These are phyloP conservation scores for Mortierella sp. DNA, from an alignment of 371 early-diverging fungal genomes.

Conservation along the genomic window DNA sequence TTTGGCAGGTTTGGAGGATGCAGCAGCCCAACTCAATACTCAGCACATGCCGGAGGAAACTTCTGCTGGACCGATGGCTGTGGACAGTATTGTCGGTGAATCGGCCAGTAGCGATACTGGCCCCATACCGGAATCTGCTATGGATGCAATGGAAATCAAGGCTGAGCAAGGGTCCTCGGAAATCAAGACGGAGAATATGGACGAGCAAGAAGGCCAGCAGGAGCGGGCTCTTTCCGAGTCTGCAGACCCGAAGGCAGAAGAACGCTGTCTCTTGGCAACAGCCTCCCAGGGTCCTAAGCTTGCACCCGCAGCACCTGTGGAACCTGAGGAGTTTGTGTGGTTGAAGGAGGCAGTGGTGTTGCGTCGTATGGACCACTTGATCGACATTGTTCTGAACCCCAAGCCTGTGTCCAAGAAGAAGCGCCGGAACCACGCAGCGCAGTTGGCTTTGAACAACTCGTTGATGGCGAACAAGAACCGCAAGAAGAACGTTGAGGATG, in stretches of 20 bases:
- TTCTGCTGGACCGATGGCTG: not conserved
- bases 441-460: slow-evolving; percentile 45
- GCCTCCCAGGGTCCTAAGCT: slow-evolving; percentile 4
- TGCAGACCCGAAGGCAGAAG: slow-evolving; percentile 18
- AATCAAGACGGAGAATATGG: slow-evolving; percentile 2
- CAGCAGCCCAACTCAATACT: not conserved
- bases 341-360: slow-evolving; percentile 71
- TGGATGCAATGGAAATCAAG: not conserved
- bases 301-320: slow-evolving; percentile 13
- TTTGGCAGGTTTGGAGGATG: not conserved
- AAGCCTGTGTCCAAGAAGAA: slow-evolving; percentile 62
- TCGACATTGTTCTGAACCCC: slow-evolving; percentile 66
- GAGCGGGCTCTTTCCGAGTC: not conserved
- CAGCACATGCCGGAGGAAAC: not conserved
- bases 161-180: not conserved
- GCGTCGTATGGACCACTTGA: slow-evolving; percentile 69
- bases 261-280: not conserved
- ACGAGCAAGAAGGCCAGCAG: not conserved
- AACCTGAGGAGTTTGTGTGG: slow-evolving; percentile 66
- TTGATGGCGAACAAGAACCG: slow-evolving; percentile 31
- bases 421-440: slow-evolving; percentile 41
- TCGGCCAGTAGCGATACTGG: not conserved
- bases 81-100: not conserved
- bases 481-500: slow-evolving; percentile 17
- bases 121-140: too few species aligned